Evolutionary conservation across 1,139 yeast genomes (phyloP), one percentile per base, ranked within the genome.

Genomic region (Scheffersomyces quercinus): DNA sequence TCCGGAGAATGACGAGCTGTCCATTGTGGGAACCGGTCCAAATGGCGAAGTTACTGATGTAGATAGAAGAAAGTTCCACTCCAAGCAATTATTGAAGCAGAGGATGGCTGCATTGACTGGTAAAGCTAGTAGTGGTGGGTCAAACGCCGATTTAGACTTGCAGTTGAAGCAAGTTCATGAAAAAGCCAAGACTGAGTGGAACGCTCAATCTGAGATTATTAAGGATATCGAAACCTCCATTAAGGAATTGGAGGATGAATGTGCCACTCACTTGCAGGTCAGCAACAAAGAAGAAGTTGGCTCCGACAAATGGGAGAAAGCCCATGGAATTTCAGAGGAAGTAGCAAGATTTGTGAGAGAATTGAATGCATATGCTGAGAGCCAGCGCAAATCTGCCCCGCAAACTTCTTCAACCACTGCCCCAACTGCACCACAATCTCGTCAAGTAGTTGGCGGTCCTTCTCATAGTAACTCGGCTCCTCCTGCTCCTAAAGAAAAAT

Each of bases 51-150:
- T 89, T 8, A 88, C 97, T 3, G 96, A 88, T 31, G 68, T 81
- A 12, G 97, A 91, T 59, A 77, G 87, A 47, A 77, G 86, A 46
- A 86, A 86, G 56, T 93, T 90, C 39, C 84, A 80, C 54, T 83
- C 88, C 36, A 85, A 87, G 58, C 93, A 93, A 39, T 67, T 83
- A 45, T 72, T 91, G 52, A 84, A 83, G 51, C 86, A 91, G 36
- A 76, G 96, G 51, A 89, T 91, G 95, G 96, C 96, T 15, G 88
- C 93, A 7, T 73, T 93, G 53, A 90, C 97, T 0, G 98, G 97
- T 1, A 82, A 82, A 49, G 30, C 51, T 13, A 65, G 70, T 6
- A 48, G 47, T 13, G 52, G 55, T 14, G 75, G 73, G 20, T 73
- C 77, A 3, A 70, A 75, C 40, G 65, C 75, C 12, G 83, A 74